Base-by-base conservation (phyloP, 306 rosid species). In the Vachellia pachyceras region DNA sequence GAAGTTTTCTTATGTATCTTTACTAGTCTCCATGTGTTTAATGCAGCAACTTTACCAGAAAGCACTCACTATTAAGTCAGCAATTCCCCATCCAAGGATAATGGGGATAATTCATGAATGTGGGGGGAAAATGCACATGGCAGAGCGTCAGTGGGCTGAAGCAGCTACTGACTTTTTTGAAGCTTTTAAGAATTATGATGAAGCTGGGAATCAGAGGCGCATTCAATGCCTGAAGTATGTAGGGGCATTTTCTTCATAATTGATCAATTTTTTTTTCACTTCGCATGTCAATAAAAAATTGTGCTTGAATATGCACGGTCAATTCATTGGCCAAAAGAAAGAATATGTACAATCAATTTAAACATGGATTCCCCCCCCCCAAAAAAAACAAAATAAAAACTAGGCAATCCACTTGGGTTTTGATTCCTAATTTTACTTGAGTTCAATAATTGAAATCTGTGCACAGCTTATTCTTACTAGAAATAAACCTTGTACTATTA, bases 121-220 rank as follows among this genome's bases (percentile, higher is more conserved):
- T 75, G 99, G 99, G 76, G 99, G 99, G 61, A 95, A 95, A 87
- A 95, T 95, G 99, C 97, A 95, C 72, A 95, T 95, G 99, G 94
- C 98, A 33, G 99, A 95, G 93, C 96, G 98, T 72, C 99, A 93
- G 77, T 95, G 99, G 99, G 94, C 93, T 14, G 99, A 95, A 39
- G 99, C 98, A 13, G 98, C 99, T 15, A 95, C 99, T 0, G 98
- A 92, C 88, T 94, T 94, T 79, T 92, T 94, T 89, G 98, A 94
- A 88, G 98, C 97, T 68, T 94, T 94, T 80, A 94, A 94, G 88
- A 91, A 94, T 76, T 94, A 94, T 55, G 97, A 94, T 58, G 98
- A 95, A 87, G 98, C 99, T 77, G 99, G 99, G 80, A 95, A 93
- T 77, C 99, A 93, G 71, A 87, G 98, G 88, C 99, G 98, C 73